Evolutionary conservation across 106 monocot genomes (phyloP).

Genomic region (Platanthera zijinensis): DNA sequence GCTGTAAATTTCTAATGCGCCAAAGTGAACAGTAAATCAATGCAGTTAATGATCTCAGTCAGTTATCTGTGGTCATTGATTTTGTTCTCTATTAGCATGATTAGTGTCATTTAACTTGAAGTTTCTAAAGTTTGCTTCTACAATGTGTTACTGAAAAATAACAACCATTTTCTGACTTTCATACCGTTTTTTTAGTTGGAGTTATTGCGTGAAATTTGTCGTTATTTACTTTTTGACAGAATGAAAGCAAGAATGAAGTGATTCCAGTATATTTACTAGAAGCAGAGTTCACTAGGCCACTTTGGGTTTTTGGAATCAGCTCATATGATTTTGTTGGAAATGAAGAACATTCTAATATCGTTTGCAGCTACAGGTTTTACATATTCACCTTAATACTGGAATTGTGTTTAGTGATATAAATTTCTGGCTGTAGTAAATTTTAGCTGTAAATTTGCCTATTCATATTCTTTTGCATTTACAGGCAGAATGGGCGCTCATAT

Average conservation of each 20-base stretch:
- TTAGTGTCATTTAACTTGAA: neutral
- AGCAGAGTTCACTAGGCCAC: constrained; percentile 86
- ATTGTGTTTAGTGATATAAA: neutral
- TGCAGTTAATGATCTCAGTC: neutral
- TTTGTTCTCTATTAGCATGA: neutral
- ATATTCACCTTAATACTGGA: neutral
- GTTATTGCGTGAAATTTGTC: neutral
- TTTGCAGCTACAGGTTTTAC: constrained; percentile 76
- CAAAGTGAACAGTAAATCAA: neutral
- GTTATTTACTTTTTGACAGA: constrained; percentile 27
- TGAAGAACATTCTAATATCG: constrained; percentile 25
- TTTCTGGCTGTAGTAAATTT: neutral
- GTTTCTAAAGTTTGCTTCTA: neutral
- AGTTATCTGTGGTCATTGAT: neutral
- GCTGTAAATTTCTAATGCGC: neutral
- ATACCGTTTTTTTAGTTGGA: too few species aligned
- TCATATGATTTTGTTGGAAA: constrained; percentile 73
- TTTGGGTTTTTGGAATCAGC: constrained; percentile 87
- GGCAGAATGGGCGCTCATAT: constrained; percentile 79
- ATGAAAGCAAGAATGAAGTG: constrained; percentile 61
- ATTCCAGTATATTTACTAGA: constrained; percentile 51
- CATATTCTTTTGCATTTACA: constrained; percentile 20
- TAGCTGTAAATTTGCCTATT: neutral
- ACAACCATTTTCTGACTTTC: too few species aligned
- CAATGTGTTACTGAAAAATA: too few species aligned